Percentiles rank a stretch among this genome's conserved stretches.
Evolutionary conservation across 371 early-diverging fungal genomes (phyloP).

Genomic region (Lichtheimia corymbifera): DNA sequence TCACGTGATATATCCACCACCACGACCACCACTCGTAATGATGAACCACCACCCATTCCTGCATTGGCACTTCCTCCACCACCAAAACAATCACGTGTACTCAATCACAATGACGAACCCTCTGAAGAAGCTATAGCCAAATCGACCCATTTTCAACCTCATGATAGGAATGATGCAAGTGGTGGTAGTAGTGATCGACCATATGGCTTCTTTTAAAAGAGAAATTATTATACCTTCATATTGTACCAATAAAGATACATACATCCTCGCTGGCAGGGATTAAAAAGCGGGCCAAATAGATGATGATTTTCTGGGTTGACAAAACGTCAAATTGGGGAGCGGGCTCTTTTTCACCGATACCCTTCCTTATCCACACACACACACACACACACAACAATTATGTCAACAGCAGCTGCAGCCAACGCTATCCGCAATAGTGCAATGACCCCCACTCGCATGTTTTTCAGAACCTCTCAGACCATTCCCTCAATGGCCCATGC

Average conservation of each 20-base stretch:
- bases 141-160: constrained; percentile 6
- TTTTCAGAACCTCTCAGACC: constrained; percentile 19
- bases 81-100: constrained; percentile 4
- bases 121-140: neutral
- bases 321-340: no score
- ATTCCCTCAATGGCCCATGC: constrained; percentile 24
- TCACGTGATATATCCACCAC: neutral
- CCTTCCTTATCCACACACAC: neutral
- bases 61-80: neutral
- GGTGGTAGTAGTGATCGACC: no score
- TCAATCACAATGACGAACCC: constrained; percentile 5
- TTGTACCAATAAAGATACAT: no score
- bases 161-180: neutral
- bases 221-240: no score
- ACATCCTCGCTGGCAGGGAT: no score
- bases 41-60: neutral
- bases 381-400: neutral
- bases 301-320: no score
- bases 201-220: no score
- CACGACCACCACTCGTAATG: neutral
- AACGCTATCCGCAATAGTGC: neutral
- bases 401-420: constrained; percentile 13
- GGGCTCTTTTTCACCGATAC: no score
- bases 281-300: no score
- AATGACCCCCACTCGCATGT: constrained; percentile 16